A percentile compares a stretch with the other conserved stretches of the same genome.
Conservation (phyloP, 2,329 filamentous ascomycete genomes). For the Scopulariopsis brevicaulis region DNA sequence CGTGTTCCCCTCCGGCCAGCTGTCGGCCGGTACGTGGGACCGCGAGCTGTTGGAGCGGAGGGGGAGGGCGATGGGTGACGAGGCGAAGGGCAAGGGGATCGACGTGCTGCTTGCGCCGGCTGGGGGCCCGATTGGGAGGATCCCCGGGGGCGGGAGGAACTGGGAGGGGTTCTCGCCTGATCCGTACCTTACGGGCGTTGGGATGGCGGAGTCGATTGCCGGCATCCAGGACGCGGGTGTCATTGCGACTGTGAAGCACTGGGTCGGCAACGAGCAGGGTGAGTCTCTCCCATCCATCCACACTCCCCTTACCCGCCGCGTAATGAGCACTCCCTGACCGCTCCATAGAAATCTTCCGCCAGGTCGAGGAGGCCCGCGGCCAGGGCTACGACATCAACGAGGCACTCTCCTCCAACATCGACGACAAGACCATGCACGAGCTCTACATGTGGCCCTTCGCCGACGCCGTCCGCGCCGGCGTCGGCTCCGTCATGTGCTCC, state of each 20-base stretch:
- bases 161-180: constrained; percentile 64
- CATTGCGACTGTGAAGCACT: constrained; percentile 76
- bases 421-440: constrained; percentile 66
- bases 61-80: constrained; percentile 37
- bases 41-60: constrained; percentile 49
- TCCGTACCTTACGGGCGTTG: constrained; percentile 61
- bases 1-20: constrained; percentile 69
- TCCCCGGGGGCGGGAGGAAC: constrained; percentile 36
- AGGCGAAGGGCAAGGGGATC: constrained; percentile 65
- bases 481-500: constrained; percentile 53
- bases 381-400: constrained; percentile 52
- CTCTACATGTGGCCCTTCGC: constrained; percentile 71
- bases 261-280: constrained; percentile 59
- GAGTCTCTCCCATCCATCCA: background rate
- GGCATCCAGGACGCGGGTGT: constrained; percentile 76
- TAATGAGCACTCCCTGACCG: background rate
- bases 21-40: constrained; percentile 76
- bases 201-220: constrained; percentile 60
- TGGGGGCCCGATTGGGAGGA: constrained; percentile 32
- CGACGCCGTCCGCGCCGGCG: constrained; percentile 58
- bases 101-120: constrained; percentile 54
- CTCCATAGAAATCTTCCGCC: constrained; percentile 55
- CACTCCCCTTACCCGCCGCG: background rate
- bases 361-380: constrained; percentile 39
- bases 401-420: constrained; percentile 47